These are phyloP conservation scores for Cyamopsis tetragonoloba DNA, from an alignment of 306 rosid species.

Conservation along the genomic window DNA sequence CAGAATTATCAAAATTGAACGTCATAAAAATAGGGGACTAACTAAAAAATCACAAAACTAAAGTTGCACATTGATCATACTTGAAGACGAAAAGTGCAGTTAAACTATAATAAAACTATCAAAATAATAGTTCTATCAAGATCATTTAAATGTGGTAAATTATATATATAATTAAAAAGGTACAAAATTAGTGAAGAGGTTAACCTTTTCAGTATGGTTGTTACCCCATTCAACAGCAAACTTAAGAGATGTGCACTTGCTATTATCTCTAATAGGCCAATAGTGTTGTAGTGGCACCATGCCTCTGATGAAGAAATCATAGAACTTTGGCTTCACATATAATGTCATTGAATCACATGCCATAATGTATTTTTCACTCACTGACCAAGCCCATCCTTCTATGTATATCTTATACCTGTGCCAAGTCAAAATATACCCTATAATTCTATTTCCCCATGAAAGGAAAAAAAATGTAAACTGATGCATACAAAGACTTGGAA, in stretches of 20 bases:
- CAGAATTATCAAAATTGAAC: too few relatives aligned
- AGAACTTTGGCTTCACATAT: constrained; percentile 42
- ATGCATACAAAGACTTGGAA: too few relatives aligned
- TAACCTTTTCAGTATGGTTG: constrained; percentile 46
- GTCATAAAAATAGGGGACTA: too few relatives aligned
- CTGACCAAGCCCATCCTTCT: constrained; percentile 97
- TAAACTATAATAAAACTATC: too few relatives aligned
- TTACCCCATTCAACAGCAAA: constrained; percentile 93
- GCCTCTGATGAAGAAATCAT: constrained; percentile 68
- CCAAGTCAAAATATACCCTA: background rate
- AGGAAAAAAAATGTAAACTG: background rate
- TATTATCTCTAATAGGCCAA: constrained; percentile 74
- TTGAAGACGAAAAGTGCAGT: too few relatives aligned
- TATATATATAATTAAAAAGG: background rate
- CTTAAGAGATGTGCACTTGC: constrained; percentile 70
- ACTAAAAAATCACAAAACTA: too few relatives aligned
- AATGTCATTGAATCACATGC: constrained; percentile 72
- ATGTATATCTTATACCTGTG: constrained; percentile 71
- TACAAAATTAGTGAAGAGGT: background rate
- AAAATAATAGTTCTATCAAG: background rate
- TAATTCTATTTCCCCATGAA: background rate
- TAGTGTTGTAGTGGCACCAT: constrained; percentile 70
- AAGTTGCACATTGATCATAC: too few relatives aligned
- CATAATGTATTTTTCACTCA: constrained; percentile 83
- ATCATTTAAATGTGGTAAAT: background rate